Base-by-base conservation (phyloP, 2,329 filamentous ascomycete genomes). In the Phaeophleospora eucalypticola region DNA sequence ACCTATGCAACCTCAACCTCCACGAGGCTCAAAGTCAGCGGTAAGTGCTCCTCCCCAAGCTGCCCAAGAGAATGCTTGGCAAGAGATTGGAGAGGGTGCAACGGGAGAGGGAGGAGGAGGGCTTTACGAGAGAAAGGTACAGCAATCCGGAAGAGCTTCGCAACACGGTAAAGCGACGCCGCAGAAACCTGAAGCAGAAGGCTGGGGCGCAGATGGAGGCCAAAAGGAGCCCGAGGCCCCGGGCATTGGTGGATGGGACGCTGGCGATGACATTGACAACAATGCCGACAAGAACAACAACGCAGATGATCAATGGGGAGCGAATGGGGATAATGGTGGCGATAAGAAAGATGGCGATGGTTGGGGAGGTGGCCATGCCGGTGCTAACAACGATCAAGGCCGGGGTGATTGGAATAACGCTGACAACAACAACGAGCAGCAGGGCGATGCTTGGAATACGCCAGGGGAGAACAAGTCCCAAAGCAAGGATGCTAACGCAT, bases 91-190 rank as follows among this genome's bases (percentile, higher is more conserved):
- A 10, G 37, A 52, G 33, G 41, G 42, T 18, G 19, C 40, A 15
- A 42, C 24, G 14, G 15, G 27, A 2, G 41, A 27, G 4, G 27
- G 14, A 20, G 17, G 21, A 2, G n/a, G 18, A 14, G 20, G 33
- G 9, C 45, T 42, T 17, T 45, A 36, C 41, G 21, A 48, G 21
- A 45, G 41, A 20, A 50, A 53, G 29, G 43, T 46, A 18, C 41
- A 43, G 9, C 47, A 48, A 18, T 16, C 14, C 8, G 36, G 9
- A 4, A 16, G 36, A 15, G 34, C 14, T 8, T 8, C 34, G 14
- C 12, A 36, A n/a, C 7, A 7, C 8, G 15, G 15, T 17, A 12
- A 14, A 4, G 14, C 14, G 4, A n/a, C 4, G 33, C 33, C n/a
- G 17, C 14, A 35, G 4, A 35, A n/a, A 14, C 33, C 33, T 4